Evolutionary conservation across 1,139 yeast genomes (phyloP).

Genomic region (Chernovozyma sophiae-reginae): DNA sequence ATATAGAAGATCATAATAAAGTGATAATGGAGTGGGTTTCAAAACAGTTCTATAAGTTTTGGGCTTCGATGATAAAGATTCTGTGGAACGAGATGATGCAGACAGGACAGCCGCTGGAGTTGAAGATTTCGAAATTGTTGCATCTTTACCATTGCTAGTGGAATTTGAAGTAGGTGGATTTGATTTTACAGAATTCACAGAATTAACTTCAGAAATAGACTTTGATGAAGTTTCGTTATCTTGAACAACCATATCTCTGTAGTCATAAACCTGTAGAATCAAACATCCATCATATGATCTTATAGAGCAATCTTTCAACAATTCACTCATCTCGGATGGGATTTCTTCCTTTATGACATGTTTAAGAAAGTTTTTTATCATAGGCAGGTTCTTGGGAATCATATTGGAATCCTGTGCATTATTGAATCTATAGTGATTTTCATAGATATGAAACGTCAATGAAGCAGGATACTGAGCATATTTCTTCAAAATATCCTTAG

Average conservation of each 20-base stretch:
- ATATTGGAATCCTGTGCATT: slow-evolving; percentile 67
- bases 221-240: background rate
- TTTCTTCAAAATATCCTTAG: slow-evolving; percentile 72
- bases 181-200: background rate
- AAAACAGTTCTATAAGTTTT: slow-evolving; percentile 72
- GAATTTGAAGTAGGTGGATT: background rate
- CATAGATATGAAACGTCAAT: slow-evolving; percentile 83
- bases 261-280: slow-evolving; percentile 80
- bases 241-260: slow-evolving; percentile 19
- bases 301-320: slow-evolving; percentile 79
- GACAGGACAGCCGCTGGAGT: slow-evolving; percentile 6
- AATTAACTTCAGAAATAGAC: background rate
- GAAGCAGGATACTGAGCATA: slow-evolving; percentile 79
- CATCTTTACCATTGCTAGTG: slow-evolving; percentile 1
- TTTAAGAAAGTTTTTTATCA: slow-evolving; percentile 72
- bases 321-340: slow-evolving; percentile 87
- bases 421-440: slow-evolving; percentile 81
- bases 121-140: background rate
- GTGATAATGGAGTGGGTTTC: slow-evolving; percentile 74
- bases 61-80: slow-evolving; percentile 34
- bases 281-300: slow-evolving; percentile 86
- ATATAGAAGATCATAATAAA: slow-evolving; percentile 80
- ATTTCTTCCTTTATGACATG: slow-evolving; percentile 78
- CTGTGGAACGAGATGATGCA: slow-evolving; percentile 9
- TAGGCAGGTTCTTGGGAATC: slow-evolving; percentile 77